Conservation (phyloP, 306 rosid genomes). For the Betula pendula region DNA sequence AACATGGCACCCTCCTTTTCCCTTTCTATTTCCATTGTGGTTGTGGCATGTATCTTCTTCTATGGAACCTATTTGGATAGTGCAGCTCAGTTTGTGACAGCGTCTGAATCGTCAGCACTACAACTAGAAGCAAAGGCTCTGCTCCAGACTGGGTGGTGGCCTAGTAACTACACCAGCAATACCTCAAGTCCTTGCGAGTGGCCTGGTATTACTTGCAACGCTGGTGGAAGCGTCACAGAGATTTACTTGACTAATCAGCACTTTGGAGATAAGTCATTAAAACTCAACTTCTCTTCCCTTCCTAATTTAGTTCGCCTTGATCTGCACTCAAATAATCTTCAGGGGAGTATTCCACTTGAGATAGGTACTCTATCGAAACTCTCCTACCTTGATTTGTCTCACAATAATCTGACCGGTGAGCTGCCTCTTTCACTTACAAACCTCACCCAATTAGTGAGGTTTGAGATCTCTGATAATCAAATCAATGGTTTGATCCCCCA, state of each 20-base stretch:
- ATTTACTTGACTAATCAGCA: too few species aligned
- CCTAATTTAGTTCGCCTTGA: too few species aligned
- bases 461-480: background rate
- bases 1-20: background rate
- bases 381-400: slow-evolving; percentile 3
- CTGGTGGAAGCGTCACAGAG: background rate
- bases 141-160: background rate
- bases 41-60: background rate
- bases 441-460: background rate
- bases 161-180: too few species aligned
- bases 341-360: background rate
- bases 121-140: slow-evolving; percentile 5
- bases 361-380: slow-evolving; percentile 6
- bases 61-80: background rate
- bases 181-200: too few species aligned
- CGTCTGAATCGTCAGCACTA: background rate
- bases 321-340: background rate
- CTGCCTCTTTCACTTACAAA: background rate
- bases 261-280: too few species aligned
- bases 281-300: too few species aligned
- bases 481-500: too few species aligned
- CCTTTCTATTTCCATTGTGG: background rate
- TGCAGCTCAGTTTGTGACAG: background rate
- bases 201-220: background rate
- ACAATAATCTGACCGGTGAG: background rate